Evolutionary conservation across 2,329 filamentous ascomycete genomes (phyloP).

Genomic region (Trichoderma sp.): DNA sequence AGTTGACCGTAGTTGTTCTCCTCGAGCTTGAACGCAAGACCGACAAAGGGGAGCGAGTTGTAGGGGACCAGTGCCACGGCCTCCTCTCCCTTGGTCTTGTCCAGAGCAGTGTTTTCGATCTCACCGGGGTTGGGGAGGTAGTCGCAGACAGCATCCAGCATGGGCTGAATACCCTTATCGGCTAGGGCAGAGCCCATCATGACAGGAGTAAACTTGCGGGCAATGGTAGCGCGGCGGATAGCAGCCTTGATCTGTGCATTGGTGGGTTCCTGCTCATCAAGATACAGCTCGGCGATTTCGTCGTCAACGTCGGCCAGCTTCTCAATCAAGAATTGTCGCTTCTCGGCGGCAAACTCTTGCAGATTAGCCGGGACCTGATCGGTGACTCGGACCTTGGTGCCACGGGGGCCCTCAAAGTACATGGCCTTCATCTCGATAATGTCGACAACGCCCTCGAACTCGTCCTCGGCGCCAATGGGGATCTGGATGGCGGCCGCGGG

Average conservation of each 20-base stretch:
- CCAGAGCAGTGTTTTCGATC: constrained; percentile 85
- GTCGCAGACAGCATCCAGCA: constrained; percentile 95
- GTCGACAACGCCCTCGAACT: constrained; percentile 90
- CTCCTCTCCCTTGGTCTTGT: constrained; percentile 75
- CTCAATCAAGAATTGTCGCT: constrained; percentile 84
- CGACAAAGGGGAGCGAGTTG: constrained; percentile 90
- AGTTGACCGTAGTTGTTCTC: constrained; percentile 98
- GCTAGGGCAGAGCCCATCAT: constrained; percentile 95
- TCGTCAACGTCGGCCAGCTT: constrained; percentile 97
- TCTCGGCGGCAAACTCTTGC: constrained; percentile 74
- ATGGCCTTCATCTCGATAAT: constrained; percentile 89
- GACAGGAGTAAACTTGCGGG: constrained; percentile 87
- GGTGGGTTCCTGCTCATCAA: constrained; percentile 82
- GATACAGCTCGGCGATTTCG: constrained; percentile 92
- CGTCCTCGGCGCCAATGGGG: constrained; percentile 89
- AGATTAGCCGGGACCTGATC: constrained; percentile 84
- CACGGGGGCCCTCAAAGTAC: constrained; percentile 84
- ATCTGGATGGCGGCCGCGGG: constrained; percentile 92
- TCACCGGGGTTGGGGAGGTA: constrained; percentile 91
- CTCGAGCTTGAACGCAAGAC: constrained; percentile 97
- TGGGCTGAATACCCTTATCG: constrained; percentile 92
- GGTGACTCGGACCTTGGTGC: constrained; percentile 72
- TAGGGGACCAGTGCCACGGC: constrained; percentile 88
- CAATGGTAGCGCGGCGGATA: constrained; percentile 87
- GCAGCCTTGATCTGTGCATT: constrained; percentile 85